These are phyloP conservation scores for Cladophialophora immunda DNA, from an alignment of 2,329 filamentous ascomycete genomes.

Conservation along the genomic window DNA sequence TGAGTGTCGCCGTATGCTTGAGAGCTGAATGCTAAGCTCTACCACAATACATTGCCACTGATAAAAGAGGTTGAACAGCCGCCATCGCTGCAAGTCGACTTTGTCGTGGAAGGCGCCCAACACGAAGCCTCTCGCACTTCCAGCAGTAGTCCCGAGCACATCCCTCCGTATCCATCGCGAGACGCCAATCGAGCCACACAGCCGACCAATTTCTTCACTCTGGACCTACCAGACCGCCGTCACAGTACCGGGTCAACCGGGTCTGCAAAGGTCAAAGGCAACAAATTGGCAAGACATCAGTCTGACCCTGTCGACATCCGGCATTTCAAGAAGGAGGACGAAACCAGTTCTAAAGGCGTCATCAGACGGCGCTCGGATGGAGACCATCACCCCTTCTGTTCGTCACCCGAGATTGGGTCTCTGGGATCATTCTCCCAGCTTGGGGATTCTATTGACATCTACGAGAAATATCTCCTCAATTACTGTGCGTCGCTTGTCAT, in stretches of 20 bases:
- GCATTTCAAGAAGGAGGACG: constrained; percentile 1
- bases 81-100: constrained; percentile 18
- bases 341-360: background rate
- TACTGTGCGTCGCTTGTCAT: constrained; percentile 6
- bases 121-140: constrained; percentile 7
- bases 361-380: constrained; percentile 2
- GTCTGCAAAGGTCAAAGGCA: background rate
- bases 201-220: background rate
- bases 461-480: constrained; percentile 22
- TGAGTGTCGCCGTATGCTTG: background rate
- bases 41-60: background rate
- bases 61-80: background rate
- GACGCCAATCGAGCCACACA: constrained; percentile 5
- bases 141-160: constrained; percentile 6
- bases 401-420: constrained; percentile 3
- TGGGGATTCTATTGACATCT: constrained; percentile 11
- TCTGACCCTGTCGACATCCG: background rate
- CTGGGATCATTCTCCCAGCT: constrained; percentile 16
- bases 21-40: background rate
- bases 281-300: constrained; percentile 5
- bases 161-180: constrained; percentile 1
- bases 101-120: constrained; percentile 14
- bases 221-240: constrained; percentile 5
- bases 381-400: background rate
- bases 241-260: constrained; percentile 4